Conservation (phyloP, 2,329 filamentous ascomycete species). For the Fusarium sp. region DNA sequence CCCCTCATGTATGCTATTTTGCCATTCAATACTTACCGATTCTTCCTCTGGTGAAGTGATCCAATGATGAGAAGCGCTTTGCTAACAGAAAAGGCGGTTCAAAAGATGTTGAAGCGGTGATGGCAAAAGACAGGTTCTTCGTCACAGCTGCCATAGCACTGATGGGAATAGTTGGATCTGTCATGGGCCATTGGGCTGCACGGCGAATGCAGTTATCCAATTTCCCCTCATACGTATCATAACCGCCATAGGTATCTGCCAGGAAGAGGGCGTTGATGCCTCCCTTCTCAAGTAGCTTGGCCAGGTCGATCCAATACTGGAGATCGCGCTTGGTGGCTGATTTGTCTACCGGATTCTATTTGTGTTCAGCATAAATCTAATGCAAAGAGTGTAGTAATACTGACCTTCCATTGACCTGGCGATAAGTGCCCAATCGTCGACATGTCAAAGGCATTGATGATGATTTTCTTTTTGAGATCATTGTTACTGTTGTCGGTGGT, state of each 20-base stretch:
- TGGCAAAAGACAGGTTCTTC: slow-evolving; percentile 70
- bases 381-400: background rate
- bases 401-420: slow-evolving; percentile 74
- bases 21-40: slow-evolving; percentile 45
- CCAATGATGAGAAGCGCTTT: slow-evolving; percentile 70
- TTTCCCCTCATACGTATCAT: slow-evolving; percentile 70
- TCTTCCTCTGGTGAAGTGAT: slow-evolving; percentile 69
- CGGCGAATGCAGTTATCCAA: slow-evolving; percentile 69
- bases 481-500: background rate
- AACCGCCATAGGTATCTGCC: slow-evolving; percentile 72
- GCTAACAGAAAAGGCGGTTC: slow-evolving; percentile 71
- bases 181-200: slow-evolving; percentile 73
- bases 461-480: slow-evolving; percentile 51
- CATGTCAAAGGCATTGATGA: slow-evolving; percentile 75
- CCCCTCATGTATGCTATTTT: fast-evolving
- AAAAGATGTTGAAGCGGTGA: slow-evolving; percentile 71
- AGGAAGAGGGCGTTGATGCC: slow-evolving; percentile 73
- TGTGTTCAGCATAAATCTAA: background rate
- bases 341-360: slow-evolving; percentile 68
- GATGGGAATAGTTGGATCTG: slow-evolving; percentile 71
- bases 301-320: slow-evolving; percentile 72
- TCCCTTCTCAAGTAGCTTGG: slow-evolving; percentile 69
- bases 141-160: slow-evolving; percentile 74
- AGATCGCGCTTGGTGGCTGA: slow-evolving; percentile 69
- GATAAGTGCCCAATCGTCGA: slow-evolving; percentile 71